phyloP scores from a whole-genome alignment of 352 stramenopile species.

The Aphanomyces astaci region DNA sequence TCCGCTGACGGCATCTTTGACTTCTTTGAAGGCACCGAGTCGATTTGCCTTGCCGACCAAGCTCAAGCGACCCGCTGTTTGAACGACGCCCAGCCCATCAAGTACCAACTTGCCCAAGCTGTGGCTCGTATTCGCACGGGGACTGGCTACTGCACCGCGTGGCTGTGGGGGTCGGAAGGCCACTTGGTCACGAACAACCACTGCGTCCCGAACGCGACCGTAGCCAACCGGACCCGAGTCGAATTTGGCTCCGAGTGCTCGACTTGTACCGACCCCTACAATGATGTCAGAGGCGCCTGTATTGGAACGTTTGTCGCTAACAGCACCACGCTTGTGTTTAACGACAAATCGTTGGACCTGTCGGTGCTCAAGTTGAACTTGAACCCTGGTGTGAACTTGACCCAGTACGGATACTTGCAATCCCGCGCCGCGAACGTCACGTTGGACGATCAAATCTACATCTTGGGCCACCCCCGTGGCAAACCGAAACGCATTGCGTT shows the following conservation, averaged over 20 bases:
- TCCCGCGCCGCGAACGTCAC: constrained; percentile 32
- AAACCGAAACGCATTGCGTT: constrained; percentile 52
- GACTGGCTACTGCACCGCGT: constrained; percentile 46
- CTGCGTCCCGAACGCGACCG: constrained; percentile 34
- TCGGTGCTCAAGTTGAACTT: constrained; percentile 43
- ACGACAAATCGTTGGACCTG: constrained; percentile 48
- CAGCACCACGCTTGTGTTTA: constrained; percentile 29
- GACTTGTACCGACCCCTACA: constrained; percentile 29
- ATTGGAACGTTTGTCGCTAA: constrained; percentile 42
- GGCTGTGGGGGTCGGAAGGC: constrained; percentile 38
- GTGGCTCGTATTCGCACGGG: constrained; percentile 50
- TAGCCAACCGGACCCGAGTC: constrained; percentile 28
- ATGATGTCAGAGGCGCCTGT: constrained; percentile 28
- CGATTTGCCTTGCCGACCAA: too few species aligned
- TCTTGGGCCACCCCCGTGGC: constrained; percentile 51
- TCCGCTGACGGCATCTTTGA: too few species aligned
- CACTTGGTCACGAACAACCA: constrained; percentile 48
- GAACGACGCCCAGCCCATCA: constrained; percentile 38
- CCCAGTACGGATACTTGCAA: constrained; percentile 40
- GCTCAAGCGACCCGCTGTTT: too few species aligned
- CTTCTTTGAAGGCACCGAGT: too few species aligned
- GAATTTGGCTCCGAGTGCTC: constrained; percentile 53
- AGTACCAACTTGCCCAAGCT: constrained; percentile 45
- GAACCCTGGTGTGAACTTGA: constrained; percentile 32
- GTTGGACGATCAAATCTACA: constrained; percentile 49